Percentiles rank a stretch among this genome's conserved stretches.
phyloP scores from a whole-genome alignment of 2,329 filamentous ascomycete genomes.

The Aureobasidium zeae region DNA sequence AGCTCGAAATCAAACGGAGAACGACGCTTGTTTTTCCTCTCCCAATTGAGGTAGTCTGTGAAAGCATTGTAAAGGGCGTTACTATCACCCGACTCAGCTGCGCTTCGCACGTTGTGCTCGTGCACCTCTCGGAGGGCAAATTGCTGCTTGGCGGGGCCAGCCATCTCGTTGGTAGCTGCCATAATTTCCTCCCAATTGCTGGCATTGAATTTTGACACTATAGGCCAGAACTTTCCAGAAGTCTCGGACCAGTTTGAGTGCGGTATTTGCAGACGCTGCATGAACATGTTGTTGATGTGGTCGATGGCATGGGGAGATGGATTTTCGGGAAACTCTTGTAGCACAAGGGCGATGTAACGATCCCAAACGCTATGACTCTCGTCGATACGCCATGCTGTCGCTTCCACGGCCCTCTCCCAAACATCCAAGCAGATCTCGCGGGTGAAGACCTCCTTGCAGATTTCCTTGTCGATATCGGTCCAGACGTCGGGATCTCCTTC shows the following conservation, averaged over 20 bases:
- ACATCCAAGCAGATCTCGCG: constrained; percentile 57
- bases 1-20: constrained; percentile 43
- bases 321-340: constrained; percentile 54
- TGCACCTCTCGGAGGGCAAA: constrained; percentile 57
- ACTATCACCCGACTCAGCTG: constrained; percentile 47
- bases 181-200: constrained; percentile 67
- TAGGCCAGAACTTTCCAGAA: constrained; percentile 63
- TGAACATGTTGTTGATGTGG: constrained; percentile 59
- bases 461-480: constrained; percentile 57
- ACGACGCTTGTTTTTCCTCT: constrained; percentile 48
- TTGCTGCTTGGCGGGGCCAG: constrained; percentile 54
- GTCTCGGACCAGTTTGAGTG: constrained; percentile 69
- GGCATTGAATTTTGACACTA: constrained; percentile 55
- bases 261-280: constrained; percentile 60
- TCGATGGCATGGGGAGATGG: constrained; percentile 49
- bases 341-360: constrained; percentile 62
- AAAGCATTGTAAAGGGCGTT: constrained; percentile 48
- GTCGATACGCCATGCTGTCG: constrained; percentile 62
- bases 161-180: constrained; percentile 55
- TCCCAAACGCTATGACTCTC: constrained; percentile 76
- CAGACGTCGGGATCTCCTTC: constrained; percentile 31
- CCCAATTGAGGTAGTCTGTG: constrained; percentile 74
- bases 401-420: constrained; percentile 62
- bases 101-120: constrained; percentile 56
- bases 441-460: constrained; percentile 64